Base-by-base conservation (phyloP, 495 filamentous ascomycete species). In the Annulohypoxylon stygium region DNA sequence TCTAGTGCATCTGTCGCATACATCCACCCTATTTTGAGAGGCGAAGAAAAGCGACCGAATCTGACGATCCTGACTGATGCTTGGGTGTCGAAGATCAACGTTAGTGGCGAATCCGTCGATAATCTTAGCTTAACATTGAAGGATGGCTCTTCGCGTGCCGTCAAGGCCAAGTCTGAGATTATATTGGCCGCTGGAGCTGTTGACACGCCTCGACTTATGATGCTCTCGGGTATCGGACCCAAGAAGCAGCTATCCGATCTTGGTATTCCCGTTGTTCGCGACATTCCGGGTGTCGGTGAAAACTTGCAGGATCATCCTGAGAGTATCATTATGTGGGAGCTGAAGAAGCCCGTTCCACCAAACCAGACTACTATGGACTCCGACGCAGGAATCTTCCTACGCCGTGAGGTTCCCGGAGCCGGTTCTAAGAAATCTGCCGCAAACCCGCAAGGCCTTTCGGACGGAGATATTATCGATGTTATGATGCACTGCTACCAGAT, bases 401-500 rank as follows among this genome's bases (percentile, higher is more conserved):
- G 92, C 37, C 91, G 93, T 10, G 88, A 93, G 75, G 73, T 81
- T 20, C 83, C 86, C 26, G 88, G 91, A 60, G 90, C 91, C 9
- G 77, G 77, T 30, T 61, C 75, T 7, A 79, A 77, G 37, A 77
- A 77, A 54, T 77, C 77, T 7, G 88, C 88, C 9, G 87, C 87
- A 10, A 76, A 76, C 25, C 77, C 77, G 7, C 65, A 77, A 30
- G 79, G 73, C 3, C 58, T 83, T 12, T 82, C 83, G 9, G 92
- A 93, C 71, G 90, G 90, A 70, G 87, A 89, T 48, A 88, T 90
- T 41, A 90, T 90, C 64, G 92, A 96, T 75, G 80, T 96, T 63
- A 95, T 95, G 93, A 93, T 94, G 92, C 93, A 96, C 81, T 95
- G 92, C 85, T 95, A 95, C 81, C 93, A 96, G 80, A 94, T 94